Evolutionary conservation across 306 rosid species (phyloP), one percentile per base, ranked within the genome.

Genomic region (Aeschynomene evenia): DNA sequence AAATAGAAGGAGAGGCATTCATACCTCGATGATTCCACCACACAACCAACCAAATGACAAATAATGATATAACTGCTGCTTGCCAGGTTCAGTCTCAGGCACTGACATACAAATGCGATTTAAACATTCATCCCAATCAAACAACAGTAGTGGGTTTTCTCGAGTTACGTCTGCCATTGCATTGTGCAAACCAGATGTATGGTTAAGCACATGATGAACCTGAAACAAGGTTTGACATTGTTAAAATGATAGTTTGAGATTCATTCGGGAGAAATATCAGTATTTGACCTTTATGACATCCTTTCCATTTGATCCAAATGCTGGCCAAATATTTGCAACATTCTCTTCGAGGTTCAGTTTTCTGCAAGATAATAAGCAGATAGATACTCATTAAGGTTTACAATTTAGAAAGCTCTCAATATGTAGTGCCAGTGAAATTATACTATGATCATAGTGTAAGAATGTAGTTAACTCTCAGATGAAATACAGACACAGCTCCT

Each of bases 121-220:
- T 68, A 95, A 85, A 79, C 97, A 89, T 73, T 76, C 96, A 77
- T 91, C 84, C 99, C 99, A 95, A 77, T 95, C 99, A 24, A 78
- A 39, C 83, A 89, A 58, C 33, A 86, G 67, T 36, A 89, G 63
- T 59, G 96, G 96, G 74, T 91, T 74, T 85, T 89, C 97, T 73
- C 63, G 72, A 63, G 5, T 18, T 7, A 71, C 23, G 60, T 83
- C 83, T 62, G 83, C 86, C 87, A 85, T 62, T 54, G 96, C 97
- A 77, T 89, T 95, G 83, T 89, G 99, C 87, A 95, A 85, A 58
- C 99, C 97, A 71, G 99, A 84, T 65, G 96, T 91, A 85, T 95
- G 99, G 76, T 91, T 89, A 79, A 95, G 99, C 73, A 89, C 96
- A 37, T 91, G 97, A 81, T 95, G 96, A 71, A 95, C 96, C 99